Base-by-base conservation (phyloP, 441 rosid genomes). In the Oxalis stricta region DNA sequence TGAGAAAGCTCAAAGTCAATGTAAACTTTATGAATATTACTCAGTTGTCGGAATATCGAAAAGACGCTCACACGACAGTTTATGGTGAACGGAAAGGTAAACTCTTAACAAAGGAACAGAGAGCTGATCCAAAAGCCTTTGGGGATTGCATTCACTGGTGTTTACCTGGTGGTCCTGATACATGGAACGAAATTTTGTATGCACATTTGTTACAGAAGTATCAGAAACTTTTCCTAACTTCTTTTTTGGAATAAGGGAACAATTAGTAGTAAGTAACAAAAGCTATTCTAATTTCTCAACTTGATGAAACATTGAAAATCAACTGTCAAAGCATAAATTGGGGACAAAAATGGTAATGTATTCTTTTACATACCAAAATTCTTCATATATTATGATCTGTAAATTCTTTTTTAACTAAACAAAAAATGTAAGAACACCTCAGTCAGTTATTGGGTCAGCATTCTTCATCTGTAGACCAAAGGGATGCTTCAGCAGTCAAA, bases 101-200 rank as follows among this genome's bases (percentile, higher is more conserved):
- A 61, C 84, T 91, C 23, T 63, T 91, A 60, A 77, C 78, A 8
- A 72, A 77, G 58, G 79, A 75, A 47, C 75, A 88, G 41, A 72
- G 75, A 67, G 64, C 79, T 20, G 63, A 89, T n/a, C 89, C 94
- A 0, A 76, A 71, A 53, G 57, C 31, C 10, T 75, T 77, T 59
- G 87, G 89, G 0, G 96, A 91, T 53, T 86, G 99, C 71, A 81
- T 83, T 37, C 99, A 86, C 18, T 91, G 99, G 96, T 83, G 96
- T 59, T 73, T 91, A 60, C 91, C 95, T 2, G 96, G 96, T 45
- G 77, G 83, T 44, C 95, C 91, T 44, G 96, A 91, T 63, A 65
- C 84, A 7, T 83, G 96, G 96, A 91, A 91, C 56, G 70, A 85
- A 61, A 82, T 85, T 52, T 57, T 82, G 61, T 85, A 61, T 16